phyloP scores from a whole-genome alignment of 148 eudicot genomes.

The Silene uniflora region DNA sequence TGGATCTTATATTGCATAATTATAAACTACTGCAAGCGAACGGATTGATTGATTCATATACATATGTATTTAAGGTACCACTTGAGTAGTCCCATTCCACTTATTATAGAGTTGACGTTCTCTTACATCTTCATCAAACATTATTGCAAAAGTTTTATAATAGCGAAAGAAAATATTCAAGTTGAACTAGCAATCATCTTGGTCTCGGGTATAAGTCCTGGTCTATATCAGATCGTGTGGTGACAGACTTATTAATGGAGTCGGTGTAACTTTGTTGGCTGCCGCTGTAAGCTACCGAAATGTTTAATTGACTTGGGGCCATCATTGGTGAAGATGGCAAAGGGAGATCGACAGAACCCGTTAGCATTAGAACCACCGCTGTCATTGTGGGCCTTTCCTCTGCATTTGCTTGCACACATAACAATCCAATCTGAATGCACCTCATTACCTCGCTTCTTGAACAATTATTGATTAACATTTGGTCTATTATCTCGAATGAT shows the following conservation, averaged over 20 bases:
- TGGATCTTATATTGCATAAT: too few relatives aligned
- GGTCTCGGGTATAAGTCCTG: not conserved
- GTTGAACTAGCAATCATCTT: not conserved
- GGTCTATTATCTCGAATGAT: slow-evolving; percentile 8
- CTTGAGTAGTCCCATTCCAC: too few relatives aligned
- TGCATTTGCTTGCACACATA: slow-evolving; percentile 40
- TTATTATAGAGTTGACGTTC: too few relatives aligned
- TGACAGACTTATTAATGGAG: not conserved
- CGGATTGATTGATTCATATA: too few relatives aligned
- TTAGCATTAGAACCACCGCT: slow-evolving; percentile 17
- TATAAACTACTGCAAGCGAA: too few relatives aligned
- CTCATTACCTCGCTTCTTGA: slow-evolving; percentile 24
- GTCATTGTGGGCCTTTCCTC: slow-evolving; percentile 34
- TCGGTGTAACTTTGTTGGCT: not conserved
- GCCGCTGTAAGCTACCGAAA: not conserved
- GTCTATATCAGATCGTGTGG: not conserved
- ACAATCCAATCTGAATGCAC: slow-evolving; percentile 35
- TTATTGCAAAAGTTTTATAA: too few relatives aligned
- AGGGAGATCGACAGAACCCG: slow-evolving; percentile 8
- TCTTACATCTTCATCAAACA: too few relatives aligned
- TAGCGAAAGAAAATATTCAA: not conserved
- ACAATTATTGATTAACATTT: not conserved
- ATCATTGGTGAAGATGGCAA: slow-evolving; percentile 14
- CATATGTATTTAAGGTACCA: too few relatives aligned
- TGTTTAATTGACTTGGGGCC: too few relatives aligned